Evolutionary conservation across 2,329 filamentous ascomycete genomes (phyloP).

Genomic region (Ceratocystis colombiana): DNA sequence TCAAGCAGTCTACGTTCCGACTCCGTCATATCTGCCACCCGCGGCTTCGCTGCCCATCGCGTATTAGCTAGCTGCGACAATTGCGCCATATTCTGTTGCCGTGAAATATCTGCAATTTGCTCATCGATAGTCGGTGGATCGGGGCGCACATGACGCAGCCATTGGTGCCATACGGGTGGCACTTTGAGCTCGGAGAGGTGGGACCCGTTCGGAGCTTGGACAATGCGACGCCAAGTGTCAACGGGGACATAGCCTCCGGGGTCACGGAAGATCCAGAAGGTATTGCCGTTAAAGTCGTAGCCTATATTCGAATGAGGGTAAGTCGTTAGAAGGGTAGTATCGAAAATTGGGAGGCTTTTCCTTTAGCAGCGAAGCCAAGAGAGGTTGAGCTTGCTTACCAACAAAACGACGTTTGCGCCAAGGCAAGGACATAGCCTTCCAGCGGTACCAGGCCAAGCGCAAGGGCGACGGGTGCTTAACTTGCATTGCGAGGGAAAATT

Average conservation of each 20-base stretch:
- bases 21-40: slow-evolving; percentile 37
- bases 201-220: slow-evolving; percentile 46
- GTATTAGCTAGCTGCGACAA: slow-evolving; percentile 54
- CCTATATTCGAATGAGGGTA: slow-evolving; percentile 35
- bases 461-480: slow-evolving; percentile 24
- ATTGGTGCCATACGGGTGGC: slow-evolving; percentile 57
- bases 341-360: not conserved
- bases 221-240: slow-evolving; percentile 50
- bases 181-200: slow-evolving; percentile 48
- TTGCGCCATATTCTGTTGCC: slow-evolving; percentile 44
- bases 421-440: slow-evolving; percentile 53
- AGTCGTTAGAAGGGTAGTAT: not conserved
- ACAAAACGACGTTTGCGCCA: slow-evolving; percentile 55
- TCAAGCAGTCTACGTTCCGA: slow-evolving; percentile 26
- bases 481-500: slow-evolving; percentile 14
- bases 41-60: slow-evolving; percentile 51
- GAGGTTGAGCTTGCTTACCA: slow-evolving; percentile 37
- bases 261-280: slow-evolving; percentile 58
- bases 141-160: slow-evolving; percentile 51
- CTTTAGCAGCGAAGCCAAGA: not conserved
- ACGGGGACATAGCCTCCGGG: slow-evolving; percentile 33
- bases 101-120: slow-evolving; percentile 43
- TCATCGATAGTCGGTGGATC: slow-evolving; percentile 48
- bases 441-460: slow-evolving; percentile 45
- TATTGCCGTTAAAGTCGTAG: slow-evolving; percentile 55